These are phyloP conservation scores for Lentinula sp. DNA, from an alignment of 768 basidiomycete species.

Conservation along the genomic window DNA sequence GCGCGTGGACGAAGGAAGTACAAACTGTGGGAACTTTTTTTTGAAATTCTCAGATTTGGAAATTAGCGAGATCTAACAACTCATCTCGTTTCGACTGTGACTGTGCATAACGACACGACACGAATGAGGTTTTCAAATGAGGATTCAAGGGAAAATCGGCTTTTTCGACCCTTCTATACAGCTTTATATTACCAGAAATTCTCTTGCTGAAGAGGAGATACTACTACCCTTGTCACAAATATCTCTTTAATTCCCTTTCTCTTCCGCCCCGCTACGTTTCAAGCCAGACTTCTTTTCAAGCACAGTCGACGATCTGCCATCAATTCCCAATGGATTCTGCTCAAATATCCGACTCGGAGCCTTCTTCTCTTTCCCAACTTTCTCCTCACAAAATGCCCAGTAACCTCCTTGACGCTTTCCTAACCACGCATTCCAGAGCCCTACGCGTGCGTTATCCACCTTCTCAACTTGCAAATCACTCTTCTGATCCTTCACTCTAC, in stretches of 20 bases:
- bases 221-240: not conserved
- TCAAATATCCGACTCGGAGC: conserved; percentile 1
- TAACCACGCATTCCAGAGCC: conserved; percentile 46
- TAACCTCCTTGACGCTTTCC: conserved; percentile 30
- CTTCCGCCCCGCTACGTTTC: not conserved
- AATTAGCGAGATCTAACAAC: not conserved
- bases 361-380: not conserved
- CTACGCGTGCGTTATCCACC: conserved; percentile 36
- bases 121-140: not conserved
- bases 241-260: not conserved
- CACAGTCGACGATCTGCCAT: conserved; percentile 6
- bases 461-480: conserved; percentile 2
- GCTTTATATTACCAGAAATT: not conserved
- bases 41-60: not conserved
- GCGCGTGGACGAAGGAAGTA: not conserved
- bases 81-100: not conserved
- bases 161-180: not conserved
- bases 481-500: not conserved
- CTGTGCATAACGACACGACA: not conserved
- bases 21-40: not conserved
- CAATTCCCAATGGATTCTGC: not conserved
- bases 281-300: not conserved
- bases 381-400: not conserved
- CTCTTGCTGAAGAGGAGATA: too few relatives aligned
- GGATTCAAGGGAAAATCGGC: not conserved